Conservation (phyloP, 345 rosid species). For the Melaleuca quinquenervia region DNA sequence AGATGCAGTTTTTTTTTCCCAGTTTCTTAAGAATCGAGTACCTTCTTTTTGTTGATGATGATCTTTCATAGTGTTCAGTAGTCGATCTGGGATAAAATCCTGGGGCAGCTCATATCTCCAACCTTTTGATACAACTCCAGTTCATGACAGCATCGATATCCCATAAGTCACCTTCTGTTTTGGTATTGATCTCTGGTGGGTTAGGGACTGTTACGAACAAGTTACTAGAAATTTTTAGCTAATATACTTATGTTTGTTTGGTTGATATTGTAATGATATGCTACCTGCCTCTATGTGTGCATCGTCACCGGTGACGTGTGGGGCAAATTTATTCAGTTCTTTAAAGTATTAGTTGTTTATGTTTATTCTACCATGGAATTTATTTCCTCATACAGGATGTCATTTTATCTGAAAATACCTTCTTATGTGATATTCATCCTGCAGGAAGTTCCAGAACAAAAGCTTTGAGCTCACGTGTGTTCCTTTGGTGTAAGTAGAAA, state of each 20-base stretch:
- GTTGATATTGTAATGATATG: not conserved
- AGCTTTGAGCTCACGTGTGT: not conserved
- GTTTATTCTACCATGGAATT: not conserved
- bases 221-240: not conserved
- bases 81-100: not conserved
- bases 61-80: not conserved
- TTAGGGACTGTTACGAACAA: not conserved
- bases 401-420: not conserved
- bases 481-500: fast-evolving
- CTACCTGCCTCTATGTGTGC: not conserved
- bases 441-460: fast-evolving
- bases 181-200: not conserved
- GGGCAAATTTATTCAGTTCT: not conserved
- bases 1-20: not conserved
- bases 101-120: not conserved
- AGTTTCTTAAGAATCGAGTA: not conserved
- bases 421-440: not conserved
- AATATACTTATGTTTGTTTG: not conserved
- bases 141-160: not conserved
- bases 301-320: fast-evolving
- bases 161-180: not conserved
- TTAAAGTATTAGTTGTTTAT: not conserved
- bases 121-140: not conserved
- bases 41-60: not conserved
- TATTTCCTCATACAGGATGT: not conserved